These are phyloP conservation scores for Solanum hybrid DNA, from an alignment of 305 asterid species.

Conservation along the genomic window DNA sequence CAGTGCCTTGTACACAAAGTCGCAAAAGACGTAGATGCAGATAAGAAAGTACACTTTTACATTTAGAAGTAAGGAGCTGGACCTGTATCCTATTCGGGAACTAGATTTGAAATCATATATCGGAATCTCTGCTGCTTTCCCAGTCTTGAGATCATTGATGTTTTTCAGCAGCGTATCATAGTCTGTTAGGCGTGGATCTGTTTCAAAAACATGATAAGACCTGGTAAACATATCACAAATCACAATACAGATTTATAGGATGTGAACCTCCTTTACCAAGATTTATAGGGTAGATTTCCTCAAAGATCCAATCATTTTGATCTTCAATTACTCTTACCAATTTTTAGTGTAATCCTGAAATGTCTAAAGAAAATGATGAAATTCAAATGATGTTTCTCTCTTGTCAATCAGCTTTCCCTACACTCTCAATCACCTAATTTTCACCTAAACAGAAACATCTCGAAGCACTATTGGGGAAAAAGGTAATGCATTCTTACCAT, in stretches of 20 bases:
- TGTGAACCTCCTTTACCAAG: not conserved
- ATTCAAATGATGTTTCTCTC: not conserved
- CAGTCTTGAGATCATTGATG: constrained; percentile 72
- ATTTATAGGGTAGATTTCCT: not conserved
- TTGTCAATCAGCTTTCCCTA: not conserved
- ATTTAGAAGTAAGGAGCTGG: not conserved
- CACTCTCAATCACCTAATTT: not conserved
- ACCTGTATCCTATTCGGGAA: constrained; percentile 95
- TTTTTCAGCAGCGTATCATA: constrained; percentile 82
- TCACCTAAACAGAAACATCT: not conserved
- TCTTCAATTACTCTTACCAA: not conserved
- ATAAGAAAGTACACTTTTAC: not conserved
- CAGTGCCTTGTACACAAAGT: not conserved
- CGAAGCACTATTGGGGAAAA: not conserved
- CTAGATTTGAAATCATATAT: constrained; percentile 96
- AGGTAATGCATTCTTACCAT: constrained; percentile 42
- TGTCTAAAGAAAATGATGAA: not conserved
- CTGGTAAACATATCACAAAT: constrained; percentile 1
- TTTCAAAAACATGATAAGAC: constrained; percentile 17
- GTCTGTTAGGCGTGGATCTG: constrained; percentile 99
- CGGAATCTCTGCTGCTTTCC: constrained; percentile 72
- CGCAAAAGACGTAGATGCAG: not conserved
- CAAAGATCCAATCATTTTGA: not conserved
- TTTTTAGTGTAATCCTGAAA: not conserved
- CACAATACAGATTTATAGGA: not conserved